A percentile compares a stretch with the other conserved stretches of the same genome.
These are phyloP conservation scores for Thielaviopsis populi DNA, from an alignment of 2,329 filamentous ascomycete genomes.

Conservation along the genomic window DNA sequence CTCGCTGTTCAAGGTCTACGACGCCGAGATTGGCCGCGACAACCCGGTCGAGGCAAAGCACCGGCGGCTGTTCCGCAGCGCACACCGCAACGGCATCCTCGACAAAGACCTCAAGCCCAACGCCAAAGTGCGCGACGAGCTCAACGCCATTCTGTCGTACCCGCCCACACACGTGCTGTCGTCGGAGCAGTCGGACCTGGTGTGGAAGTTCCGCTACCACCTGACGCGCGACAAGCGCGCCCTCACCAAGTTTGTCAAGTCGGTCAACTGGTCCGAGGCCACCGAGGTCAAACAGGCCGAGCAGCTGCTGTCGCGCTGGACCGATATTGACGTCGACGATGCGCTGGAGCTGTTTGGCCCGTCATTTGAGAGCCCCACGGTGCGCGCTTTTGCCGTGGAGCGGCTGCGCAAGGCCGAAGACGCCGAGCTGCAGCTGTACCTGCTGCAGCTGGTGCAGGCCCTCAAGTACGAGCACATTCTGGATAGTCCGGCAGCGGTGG, in stretches of 20 bases:
- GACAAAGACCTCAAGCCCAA: conserved; percentile 95
- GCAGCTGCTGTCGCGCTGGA: conserved; percentile 83
- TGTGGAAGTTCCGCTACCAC: conserved; percentile 97
- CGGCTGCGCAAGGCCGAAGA: conserved; percentile 84
- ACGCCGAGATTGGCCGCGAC: conserved; percentile 77
- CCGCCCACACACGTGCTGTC: conserved; percentile 80
- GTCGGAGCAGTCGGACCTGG: conserved; percentile 82
- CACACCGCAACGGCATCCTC: conserved; percentile 76
- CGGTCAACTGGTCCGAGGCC: conserved; percentile 81
- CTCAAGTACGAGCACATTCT: conserved; percentile 80
- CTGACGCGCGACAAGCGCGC: conserved; percentile 82
- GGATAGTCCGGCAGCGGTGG: neutral
- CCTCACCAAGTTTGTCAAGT: conserved; percentile 94
- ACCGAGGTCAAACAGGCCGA: conserved; percentile 79
- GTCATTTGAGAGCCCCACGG: conserved; percentile 73
- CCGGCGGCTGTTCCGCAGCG: conserved; percentile 75
- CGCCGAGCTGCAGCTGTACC: conserved; percentile 75
- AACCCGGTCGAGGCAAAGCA: conserved; percentile 96
- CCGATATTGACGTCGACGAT: conserved; percentile 92
- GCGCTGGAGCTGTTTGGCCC: conserved; percentile 86
- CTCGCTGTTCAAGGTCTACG: conserved; percentile 71
- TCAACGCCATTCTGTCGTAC: conserved; percentile 82
- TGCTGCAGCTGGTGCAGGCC: conserved; percentile 88
- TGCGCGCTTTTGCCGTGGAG: conserved; percentile 86
- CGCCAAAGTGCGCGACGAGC: conserved; percentile 82